Evolutionary conservation across 257 asterid species (phyloP).

Genomic region (Cordia subcordata): DNA sequence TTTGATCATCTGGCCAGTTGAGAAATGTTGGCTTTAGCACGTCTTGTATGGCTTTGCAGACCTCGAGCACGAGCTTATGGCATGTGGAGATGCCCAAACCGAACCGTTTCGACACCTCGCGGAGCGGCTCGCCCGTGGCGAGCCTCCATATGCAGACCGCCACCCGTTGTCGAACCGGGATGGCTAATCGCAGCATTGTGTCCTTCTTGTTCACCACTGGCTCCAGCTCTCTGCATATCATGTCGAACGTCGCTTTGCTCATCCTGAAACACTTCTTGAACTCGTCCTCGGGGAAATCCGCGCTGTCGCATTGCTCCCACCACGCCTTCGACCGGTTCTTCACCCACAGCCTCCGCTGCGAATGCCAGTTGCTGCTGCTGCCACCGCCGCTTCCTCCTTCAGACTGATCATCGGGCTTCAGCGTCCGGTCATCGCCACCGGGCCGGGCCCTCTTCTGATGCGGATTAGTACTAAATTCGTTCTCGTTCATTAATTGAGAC

Average conservation of each 20-base stretch:
- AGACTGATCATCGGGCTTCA: background rate
- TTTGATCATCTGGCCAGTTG: slow-evolving; percentile 62
- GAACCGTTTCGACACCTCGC: slow-evolving; percentile 74
- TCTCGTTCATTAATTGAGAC: background rate
- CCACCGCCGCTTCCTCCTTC: slow-evolving; percentile 8
- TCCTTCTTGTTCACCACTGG: slow-evolving; percentile 60
- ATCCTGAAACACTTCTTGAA: slow-evolving; percentile 59
- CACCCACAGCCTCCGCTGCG: slow-evolving; percentile 72
- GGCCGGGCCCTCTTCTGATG: background rate
- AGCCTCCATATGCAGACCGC: slow-evolving; percentile 86
- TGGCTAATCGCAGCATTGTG: slow-evolving; percentile 79
- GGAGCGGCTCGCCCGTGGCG: slow-evolving; percentile 90
- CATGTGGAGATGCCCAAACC: slow-evolving; percentile 92
- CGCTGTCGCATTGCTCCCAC: slow-evolving; percentile 74
- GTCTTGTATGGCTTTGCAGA: slow-evolving; percentile 55
- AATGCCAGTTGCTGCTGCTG: background rate
- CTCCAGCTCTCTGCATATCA: slow-evolving; percentile 64
- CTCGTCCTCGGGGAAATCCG: slow-evolving; percentile 67
- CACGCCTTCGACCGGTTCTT: slow-evolving; percentile 72
- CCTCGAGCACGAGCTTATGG: slow-evolving; percentile 81
- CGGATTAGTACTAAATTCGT: background rate
- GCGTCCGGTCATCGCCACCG: background rate
- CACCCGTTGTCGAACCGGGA: slow-evolving; percentile 88
- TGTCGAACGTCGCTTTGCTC: slow-evolving; percentile 63
- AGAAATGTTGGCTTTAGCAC: slow-evolving; percentile 67